Base-by-base conservation (phyloP, 2,329 filamentous ascomycete genomes). In the Sporothrix variecibatus region DNA sequence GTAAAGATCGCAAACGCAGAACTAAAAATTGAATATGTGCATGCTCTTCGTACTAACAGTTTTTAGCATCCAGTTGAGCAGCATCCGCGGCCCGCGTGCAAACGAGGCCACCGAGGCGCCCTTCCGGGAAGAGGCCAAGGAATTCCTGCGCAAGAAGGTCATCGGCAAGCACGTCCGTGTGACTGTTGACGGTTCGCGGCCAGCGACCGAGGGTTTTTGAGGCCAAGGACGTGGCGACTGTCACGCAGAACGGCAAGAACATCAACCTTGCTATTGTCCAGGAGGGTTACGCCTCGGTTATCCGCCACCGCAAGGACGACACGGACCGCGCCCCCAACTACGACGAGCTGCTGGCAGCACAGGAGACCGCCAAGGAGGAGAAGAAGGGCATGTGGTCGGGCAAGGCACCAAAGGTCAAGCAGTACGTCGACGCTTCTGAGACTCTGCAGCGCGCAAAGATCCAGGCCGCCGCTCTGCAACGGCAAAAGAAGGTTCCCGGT, bases 121-220 rank as follows among this genome's bases (percentile, higher is more conserved):
- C 0, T 99, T 95, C 86, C 89, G 91, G 78, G 93, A 96, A 15
- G 95, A 98, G 81, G 95, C 96, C 43, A 99, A 99, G 86, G 96
- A 99, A 81, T 98, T 95, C 81, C 83, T 98, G 77, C 91, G 96
- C 73, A 97, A 97, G 87, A 94, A 92, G 82, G 83, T 98, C 43
- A 99, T 99, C 80, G 96, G 95, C 75, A 99, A 99, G 86, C 94
- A 97, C 78, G 94, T 98, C 77, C 93, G 92, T 82, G 90, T 98
- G 73, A 92, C 89, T 72, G 90, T 97, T 75, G 95, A 99, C 81
- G 96, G 96, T 74, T 94, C 94, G 82, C 95, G 96, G 83, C 92
- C 95, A 60, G 94, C 94, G 1, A 92, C 88, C 1, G 95, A 97
- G 76, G 95, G 93, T 11, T 99, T 99, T 95, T 78, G 95, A 98